Evolutionary conservation across 2,329 filamentous ascomycete species (phyloP), one percentile per base, ranked within the genome.

Genomic region (Xylariaceae sp.): DNA sequence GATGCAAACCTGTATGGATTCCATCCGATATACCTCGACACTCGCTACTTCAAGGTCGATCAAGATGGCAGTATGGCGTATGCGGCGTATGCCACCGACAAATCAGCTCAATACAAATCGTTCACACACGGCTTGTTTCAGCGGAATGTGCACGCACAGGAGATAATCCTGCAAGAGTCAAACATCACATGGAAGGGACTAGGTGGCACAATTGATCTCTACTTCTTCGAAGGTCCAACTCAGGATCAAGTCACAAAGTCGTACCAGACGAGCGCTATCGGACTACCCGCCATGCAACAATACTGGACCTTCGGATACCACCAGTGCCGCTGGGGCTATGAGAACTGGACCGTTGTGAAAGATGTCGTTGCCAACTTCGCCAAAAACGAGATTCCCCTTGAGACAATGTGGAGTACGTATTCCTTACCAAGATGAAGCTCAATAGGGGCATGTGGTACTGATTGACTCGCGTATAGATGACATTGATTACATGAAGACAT

Each of bases 291-390:
- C 0, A 86, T 93, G 84, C 88, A 92, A 69, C 86, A 89, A 65
- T 94, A 94, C 75, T 93, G 85, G 79, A 85, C 87, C 0, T 84
- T 95, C 61, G 91, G 91, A 0, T 93, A 82, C 70, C 90, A 95
- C 65, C 90, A 95, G 71, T 93, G 89, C 67, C 82, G 89, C 60
- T 94, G 90, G 86, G 90, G 90, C 0, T 94, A 94, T 71, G 76
- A 80, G 45, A 90, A 89, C 67, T 91, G 88, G 84, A 82, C 83
- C 1, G 79, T 84, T 34, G 69, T 90, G 2, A 80, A 87, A 63
- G 82, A 85, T 53, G 86, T 90, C 1, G 80, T 90, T 4, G 81
- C 83, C 61, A 86, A 84, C 71, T 90, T 89, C 73, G 82, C 80
- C 42, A 77, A 78, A 53, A 82, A 83, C 47, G 74, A 78, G 13